Conservation (phyloP, 371 early-diverging fungal genomes). For the Chytridium lagenaria region DNA sequence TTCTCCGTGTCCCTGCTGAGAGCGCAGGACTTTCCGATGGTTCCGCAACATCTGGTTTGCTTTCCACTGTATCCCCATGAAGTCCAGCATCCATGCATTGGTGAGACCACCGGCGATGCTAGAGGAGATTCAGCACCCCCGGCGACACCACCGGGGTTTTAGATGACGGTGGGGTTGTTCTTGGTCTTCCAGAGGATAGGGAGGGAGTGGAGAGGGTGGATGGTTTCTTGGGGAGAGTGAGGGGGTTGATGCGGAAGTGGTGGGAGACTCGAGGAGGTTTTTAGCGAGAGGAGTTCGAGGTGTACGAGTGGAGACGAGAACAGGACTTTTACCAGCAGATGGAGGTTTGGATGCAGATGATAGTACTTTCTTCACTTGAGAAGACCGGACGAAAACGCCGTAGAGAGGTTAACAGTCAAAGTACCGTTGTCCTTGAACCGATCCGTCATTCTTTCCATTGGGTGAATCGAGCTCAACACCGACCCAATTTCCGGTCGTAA, state of each 20-base stretch:
- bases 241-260: constrained; percentile 12
- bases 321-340: not conserved
- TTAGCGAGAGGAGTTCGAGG: not conserved
- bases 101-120: not conserved
- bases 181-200: not conserved
- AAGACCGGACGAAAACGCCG: constrained; percentile 81
- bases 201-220: constrained; percentile 13
- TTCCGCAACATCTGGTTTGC: not conserved
- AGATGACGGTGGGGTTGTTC: constrained; percentile 2
- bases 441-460: constrained; percentile 87
- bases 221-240: not conserved
- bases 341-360: not conserved
- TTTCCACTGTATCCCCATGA: not conserved
- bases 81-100: not conserved
- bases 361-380: constrained; percentile 33
- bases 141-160: not conserved
- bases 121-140: not conserved
- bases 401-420: constrained; percentile 75
- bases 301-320: not conserved
- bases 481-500: constrained; percentile 88
- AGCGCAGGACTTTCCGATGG: not conserved
- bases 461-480: constrained; percentile 95
- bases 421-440: constrained; percentile 70
- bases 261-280: not conserved
- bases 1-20: not conserved